A percentile compares a stretch with the other conserved stretches of the same genome.
These are phyloP conservation scores for Babesia sp. DNA, from an alignment of 169 alveolate species.

Conservation along the genomic window DNA sequence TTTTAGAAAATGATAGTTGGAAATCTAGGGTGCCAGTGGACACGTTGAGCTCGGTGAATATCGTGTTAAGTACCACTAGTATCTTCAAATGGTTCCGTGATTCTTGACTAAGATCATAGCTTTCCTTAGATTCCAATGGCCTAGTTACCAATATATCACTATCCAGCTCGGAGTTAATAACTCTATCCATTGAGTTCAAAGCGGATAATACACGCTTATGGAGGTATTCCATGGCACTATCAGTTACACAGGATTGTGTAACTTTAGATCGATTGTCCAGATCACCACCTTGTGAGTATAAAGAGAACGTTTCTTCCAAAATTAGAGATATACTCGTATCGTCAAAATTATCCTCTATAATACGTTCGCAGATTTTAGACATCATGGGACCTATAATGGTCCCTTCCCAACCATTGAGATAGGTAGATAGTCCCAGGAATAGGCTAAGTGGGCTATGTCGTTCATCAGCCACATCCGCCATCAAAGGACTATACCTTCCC, in stretches of 20 bases:
- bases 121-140: not conserved
- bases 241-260: not conserved
- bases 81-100: constrained; percentile 4
- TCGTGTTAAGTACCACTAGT: constrained; percentile 15
- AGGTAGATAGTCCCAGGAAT: not conserved
- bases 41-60: constrained; percentile 12
- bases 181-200: constrained; percentile 6
- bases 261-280: too few species aligned
- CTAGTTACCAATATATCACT: not conserved
- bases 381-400: not conserved
- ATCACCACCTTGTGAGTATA: too few species aligned
- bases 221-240: not conserved
- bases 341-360: not conserved
- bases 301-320: not conserved
- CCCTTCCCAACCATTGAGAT: constrained; percentile 2
- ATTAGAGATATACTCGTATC: not conserved
- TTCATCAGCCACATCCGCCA: constrained; percentile 8
- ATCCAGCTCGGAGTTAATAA: not conserved
- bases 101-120: not conserved
- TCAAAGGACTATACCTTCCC: constrained; percentile 8
- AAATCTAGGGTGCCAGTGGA: not conserved
- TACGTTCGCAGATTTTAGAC: not conserved
- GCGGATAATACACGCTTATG: not conserved
- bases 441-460: constrained; percentile 8
- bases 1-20: constrained; percentile 4